Evolutionary conservation across 768 basidiomycete genomes (phyloP).

Genomic region (Mycena haematopus): DNA sequence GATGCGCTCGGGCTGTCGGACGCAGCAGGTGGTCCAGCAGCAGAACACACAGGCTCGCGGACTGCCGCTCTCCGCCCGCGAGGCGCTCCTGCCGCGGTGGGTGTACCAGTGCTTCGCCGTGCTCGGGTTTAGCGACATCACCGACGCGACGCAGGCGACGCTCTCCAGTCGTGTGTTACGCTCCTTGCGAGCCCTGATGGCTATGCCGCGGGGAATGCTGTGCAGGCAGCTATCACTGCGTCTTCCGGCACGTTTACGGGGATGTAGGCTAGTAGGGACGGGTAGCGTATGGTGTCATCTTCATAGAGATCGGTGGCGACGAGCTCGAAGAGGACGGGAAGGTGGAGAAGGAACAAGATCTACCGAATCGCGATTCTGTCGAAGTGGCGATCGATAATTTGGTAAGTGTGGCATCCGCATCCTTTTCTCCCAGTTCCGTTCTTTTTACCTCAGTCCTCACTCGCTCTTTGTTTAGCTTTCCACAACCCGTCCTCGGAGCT

Average conservation of each 20-base stretch:
- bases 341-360: constrained; percentile 52
- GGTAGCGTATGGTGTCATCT: constrained; percentile 93
- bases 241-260: constrained; percentile 83
- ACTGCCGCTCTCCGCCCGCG: constrained; percentile 77
- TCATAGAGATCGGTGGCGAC: constrained; percentile 55
- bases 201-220: constrained; percentile 66
- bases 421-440: not conserved
- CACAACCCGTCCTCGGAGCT: constrained; percentile 81
- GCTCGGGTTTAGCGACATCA: constrained; percentile 79
- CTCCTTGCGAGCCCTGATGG: constrained; percentile 89
- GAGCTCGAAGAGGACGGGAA: constrained; percentile 43
- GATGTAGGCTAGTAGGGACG: constrained; percentile 88
- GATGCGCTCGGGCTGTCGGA: constrained; percentile 55
- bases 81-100: constrained; percentile 82
- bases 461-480: constrained; percentile 71
- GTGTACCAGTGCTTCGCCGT: constrained; percentile 90
- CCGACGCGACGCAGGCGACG: constrained; percentile 81
- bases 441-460: too few relatives aligned
- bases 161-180: constrained; percentile 77
- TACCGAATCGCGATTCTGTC: constrained; percentile 77
- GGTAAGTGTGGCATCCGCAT: constrained; percentile 49
- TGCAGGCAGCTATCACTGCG: constrained; percentile 81
- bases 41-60: constrained; percentile 21
- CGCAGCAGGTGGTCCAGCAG: constrained; percentile 23
- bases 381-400: constrained; percentile 81